Evolutionary conservation across 139 green algal species (phyloP), one percentile per base, ranked within the genome.

Genomic region (Haematococcus lacustris): DNA sequence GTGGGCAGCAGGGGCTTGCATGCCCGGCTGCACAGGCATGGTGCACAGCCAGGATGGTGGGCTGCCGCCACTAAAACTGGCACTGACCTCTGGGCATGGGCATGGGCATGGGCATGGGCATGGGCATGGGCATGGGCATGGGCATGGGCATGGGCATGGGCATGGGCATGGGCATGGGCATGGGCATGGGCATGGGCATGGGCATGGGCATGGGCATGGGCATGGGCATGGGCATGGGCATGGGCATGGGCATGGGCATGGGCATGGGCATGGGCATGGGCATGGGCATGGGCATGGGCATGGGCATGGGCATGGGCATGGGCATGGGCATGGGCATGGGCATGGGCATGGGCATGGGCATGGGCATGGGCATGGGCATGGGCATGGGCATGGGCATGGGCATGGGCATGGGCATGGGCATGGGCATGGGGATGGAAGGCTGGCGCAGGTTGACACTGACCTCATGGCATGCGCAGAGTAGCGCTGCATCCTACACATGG

Each of bases 401-500:
- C n/a, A 63, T 50, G 1, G 28, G 13, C 32, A 47, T 30, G 40
- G 40, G 17, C 32, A 68, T 68, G 32, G 13, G 62, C 47, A 21
- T 64, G 57, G 32, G 57, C 57, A 64, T 35, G 57, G 26, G 57
- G n/a, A n/a, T n/a, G n/a, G n/a, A n/a, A n/a, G n/a, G n/a, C n/a
- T n/a, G n/a, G n/a, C n/a, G n/a, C n/a, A n/a, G n/a, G n/a, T n/a
- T 64, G 57, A 35, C n/a, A 64, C 62, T 71, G 5, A 47, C 21
- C 60, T 30, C 57, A 51, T 38, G 28, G 9, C 13, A 61, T 17
- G 7, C 41, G 62, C 62, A 47, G 7, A 17, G 62, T 26, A 13
- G 6, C 13, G 6, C 28, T 30, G 25, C 57, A 65, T n/a, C n/a
- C 25, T 33, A 65, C 17, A 33, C 57, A 65, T 65, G 30, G 40